Evolutionary conservation across 1,139 yeast genomes (phyloP).

Genomic region (Candida glucosophila): DNA sequence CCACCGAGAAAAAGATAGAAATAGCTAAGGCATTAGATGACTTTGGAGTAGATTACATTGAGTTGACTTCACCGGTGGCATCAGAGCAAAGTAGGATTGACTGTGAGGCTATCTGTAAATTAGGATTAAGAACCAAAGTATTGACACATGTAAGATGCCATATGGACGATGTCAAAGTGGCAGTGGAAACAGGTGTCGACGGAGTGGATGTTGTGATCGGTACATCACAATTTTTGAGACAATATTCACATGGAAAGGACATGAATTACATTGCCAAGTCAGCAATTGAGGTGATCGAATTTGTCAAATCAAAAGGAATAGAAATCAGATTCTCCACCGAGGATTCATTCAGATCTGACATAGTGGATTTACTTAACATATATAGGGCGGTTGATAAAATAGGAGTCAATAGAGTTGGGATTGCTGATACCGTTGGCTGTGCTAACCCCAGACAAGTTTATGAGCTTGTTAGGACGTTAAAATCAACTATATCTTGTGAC

Average conservation of each 20-base stretch:
- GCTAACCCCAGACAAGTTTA: constrained; percentile 99
- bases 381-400: constrained; percentile 96
- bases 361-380: constrained; percentile 89
- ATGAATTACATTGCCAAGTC: constrained; percentile 96
- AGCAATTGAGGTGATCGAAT: constrained; percentile 95
- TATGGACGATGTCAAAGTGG: constrained; percentile 97
- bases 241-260: constrained; percentile 96
- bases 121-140: constrained; percentile 92
- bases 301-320: constrained; percentile 93
- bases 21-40: constrained; percentile 97
- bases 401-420: constrained; percentile 98
- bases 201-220: constrained; percentile 99
- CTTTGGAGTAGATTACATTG: constrained; percentile 96
- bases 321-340: constrained; percentile 96
- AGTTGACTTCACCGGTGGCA: constrained; percentile 95
- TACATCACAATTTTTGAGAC: constrained; percentile 90
- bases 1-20: constrained; percentile 92
- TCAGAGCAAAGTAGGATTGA: constrained; percentile 88
- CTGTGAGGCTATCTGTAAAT: constrained; percentile 96
- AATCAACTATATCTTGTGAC: constrained; percentile 91
- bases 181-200: constrained; percentile 97
- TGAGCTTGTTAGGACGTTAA: constrained; percentile 89
- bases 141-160: constrained; percentile 92
- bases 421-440: constrained; percentile 98
- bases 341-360: constrained; percentile 95